Percentiles rank a stretch among this genome's conserved stretches.
Conservation (phyloP, 495 filamentous ascomycete genomes). For the Coniosporium apollinis region DNA sequence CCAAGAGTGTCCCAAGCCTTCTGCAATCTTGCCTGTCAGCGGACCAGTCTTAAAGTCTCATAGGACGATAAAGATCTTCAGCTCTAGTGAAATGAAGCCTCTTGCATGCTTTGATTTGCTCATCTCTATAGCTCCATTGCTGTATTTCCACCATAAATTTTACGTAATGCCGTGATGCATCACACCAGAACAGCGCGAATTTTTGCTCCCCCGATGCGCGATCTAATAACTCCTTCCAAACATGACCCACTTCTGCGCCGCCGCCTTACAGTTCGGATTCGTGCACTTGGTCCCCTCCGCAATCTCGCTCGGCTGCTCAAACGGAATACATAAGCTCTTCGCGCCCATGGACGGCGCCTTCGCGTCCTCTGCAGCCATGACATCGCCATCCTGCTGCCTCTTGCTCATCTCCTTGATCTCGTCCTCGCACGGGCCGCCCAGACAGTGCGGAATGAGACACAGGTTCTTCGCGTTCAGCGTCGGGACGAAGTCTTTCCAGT, state of each 20-base stretch:
- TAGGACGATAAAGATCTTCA: too few species aligned
- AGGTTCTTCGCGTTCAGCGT: slow-evolving; percentile 84
- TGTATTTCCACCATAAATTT: too few species aligned
- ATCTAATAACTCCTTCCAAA: slow-evolving; percentile 56
- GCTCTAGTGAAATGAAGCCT: too few species aligned
- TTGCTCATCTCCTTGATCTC: slow-evolving; percentile 80
- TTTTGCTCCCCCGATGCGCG: too few species aligned
- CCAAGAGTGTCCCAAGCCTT: too few species aligned
- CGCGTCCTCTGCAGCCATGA: slow-evolving; percentile 49
- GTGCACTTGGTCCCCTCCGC: slow-evolving; percentile 71
- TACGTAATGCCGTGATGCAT: too few species aligned
- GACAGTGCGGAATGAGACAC: slow-evolving; percentile 71
- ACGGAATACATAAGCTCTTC: slow-evolving; percentile 94
- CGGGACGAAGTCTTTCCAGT: slow-evolving; percentile 82
- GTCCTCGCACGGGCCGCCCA: slow-evolving; percentile 73
- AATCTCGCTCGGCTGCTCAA: slow-evolving; percentile 78
- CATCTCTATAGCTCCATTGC: too few species aligned
- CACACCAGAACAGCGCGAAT: too few species aligned
- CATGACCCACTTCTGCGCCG: slow-evolving; percentile 71
- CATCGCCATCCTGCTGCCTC: slow-evolving; percentile 45
- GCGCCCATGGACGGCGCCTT: slow-evolving; percentile 88
- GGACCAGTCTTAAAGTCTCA: too few species aligned
- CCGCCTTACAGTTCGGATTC: slow-evolving; percentile 60
- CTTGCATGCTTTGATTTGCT: too few species aligned
- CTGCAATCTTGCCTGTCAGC: too few species aligned